Conservation (phyloP, 345 rosid species). For the Aegle marmelos region DNA sequence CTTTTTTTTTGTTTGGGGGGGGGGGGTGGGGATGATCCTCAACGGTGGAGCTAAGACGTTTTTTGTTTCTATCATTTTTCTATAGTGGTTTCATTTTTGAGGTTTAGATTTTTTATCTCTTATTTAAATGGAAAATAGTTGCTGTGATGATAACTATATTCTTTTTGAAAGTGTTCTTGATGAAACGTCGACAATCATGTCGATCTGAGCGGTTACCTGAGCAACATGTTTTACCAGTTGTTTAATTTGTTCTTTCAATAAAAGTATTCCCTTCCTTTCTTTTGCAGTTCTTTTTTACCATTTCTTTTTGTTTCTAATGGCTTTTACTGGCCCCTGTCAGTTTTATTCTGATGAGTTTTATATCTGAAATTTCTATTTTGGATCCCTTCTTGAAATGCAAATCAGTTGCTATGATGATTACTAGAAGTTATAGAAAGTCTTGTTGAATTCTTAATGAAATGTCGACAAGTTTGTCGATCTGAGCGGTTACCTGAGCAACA, state of each 20-base stretch:
- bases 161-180: conserved; percentile 21
- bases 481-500: conserved; percentile 68
- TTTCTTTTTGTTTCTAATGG: not conserved
- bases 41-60: not conserved
- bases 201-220: conserved; percentile 59
- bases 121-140: conserved; percentile 12
- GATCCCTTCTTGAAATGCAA: not conserved
- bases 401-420: conserved; percentile 38
- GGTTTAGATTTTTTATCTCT: not conserved
- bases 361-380: not conserved
- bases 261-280: not conserved
- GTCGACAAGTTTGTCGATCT: conserved; percentile 33
- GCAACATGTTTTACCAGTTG: conserved; percentile 29
- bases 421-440: conserved; percentile 15
- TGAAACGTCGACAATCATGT: conserved; percentile 36
- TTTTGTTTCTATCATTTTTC: not conserved
- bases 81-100: not conserved
- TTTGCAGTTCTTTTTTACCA: not conserved
- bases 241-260: not conserved
- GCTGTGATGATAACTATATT: conserved; percentile 34
- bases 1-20: too few species aligned
- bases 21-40: too few species aligned
- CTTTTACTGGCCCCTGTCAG: not conserved
- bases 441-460: conserved; percentile 30
- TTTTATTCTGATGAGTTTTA: not conserved